These are phyloP conservation scores for Peronosclerospora sorghi DNA, from an alignment of 352 stramenopile species.

Conservation along the genomic window DNA sequence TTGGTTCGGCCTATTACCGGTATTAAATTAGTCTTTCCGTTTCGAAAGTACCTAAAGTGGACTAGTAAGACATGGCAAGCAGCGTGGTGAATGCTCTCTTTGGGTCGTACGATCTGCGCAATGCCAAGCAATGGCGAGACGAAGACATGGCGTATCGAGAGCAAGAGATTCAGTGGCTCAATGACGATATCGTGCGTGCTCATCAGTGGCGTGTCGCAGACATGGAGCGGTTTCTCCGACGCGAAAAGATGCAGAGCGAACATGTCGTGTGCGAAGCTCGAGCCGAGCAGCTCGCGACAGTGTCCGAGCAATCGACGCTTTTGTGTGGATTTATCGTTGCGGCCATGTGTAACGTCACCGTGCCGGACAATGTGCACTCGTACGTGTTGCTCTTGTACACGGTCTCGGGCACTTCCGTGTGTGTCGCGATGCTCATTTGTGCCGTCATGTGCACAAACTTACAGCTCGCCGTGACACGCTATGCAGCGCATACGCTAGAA, in stretches of 20 bases:
- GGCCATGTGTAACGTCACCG: conserved; percentile 47
- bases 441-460: conserved; percentile 62
- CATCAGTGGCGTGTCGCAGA: conserved; percentile 58
- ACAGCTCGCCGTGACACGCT: conserved; percentile 56
- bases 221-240: conserved; percentile 51
- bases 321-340: conserved; percentile 62
- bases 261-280: conserved; percentile 48
- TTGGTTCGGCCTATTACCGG: too few relatives aligned
- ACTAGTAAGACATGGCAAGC: conserved; percentile 26
- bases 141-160: conserved; percentile 57
- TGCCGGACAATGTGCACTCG: conserved; percentile 21
- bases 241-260: conserved; percentile 57
- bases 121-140: conserved; percentile 65
- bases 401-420: conserved; percentile 37
- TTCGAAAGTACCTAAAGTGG: too few relatives aligned
- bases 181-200: conserved; percentile 60
- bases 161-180: conserved; percentile 69
- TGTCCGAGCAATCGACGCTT: conserved; percentile 58
- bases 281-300: conserved; percentile 54
- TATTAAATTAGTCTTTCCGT: too few relatives aligned
- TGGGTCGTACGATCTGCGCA: conserved; percentile 67
- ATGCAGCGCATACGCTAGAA: conserved; percentile 40
- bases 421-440: conserved; percentile 40
- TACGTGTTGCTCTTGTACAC: conserved; percentile 37
- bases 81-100: conserved; percentile 58